These are phyloP conservation scores for Primulina eburnea DNA, from an alignment of 257 asterid species.

Conservation along the genomic window DNA sequence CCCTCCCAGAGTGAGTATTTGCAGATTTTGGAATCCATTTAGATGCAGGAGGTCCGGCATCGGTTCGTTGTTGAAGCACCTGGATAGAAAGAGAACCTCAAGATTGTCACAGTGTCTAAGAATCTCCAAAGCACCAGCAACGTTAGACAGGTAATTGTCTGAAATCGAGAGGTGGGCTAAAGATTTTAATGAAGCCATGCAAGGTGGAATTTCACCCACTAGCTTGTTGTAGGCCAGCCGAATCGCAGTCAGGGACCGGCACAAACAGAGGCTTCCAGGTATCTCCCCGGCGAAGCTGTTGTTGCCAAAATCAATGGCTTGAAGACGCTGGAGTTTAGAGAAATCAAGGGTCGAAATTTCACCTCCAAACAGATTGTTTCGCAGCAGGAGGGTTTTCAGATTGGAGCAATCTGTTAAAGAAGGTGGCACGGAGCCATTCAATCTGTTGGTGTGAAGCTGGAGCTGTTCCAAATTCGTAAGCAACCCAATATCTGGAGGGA, in stretches of 20 bases:
- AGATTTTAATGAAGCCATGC: conserved; percentile 7
- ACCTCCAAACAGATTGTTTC: conserved; percentile 49
- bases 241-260: background rate
- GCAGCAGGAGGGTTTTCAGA: conserved; percentile 40
- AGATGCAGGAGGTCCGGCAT: conserved; percentile 14
- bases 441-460: conserved; percentile 45
- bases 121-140: conserved; percentile 16
- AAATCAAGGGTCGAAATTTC: conserved; percentile 44
- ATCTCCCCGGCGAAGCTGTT: background rate
- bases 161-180: conserved; percentile 22
- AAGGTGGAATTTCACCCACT: conserved; percentile 8
- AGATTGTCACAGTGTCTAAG: conserved; percentile 18
- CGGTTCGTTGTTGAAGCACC: conserved; percentile 16
- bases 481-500: conserved; percentile 37
- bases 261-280: background rate
- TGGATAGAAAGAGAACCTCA: conserved; percentile 19
- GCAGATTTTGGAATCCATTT: conserved; percentile 24
- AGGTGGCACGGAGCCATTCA: conserved; percentile 42
- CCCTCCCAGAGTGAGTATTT: conserved; percentile 20
- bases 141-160: conserved; percentile 17
- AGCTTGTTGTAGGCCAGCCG: conserved; percentile 2
- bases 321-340: conserved; percentile 32
- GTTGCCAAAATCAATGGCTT: background rate
- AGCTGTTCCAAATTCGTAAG: conserved; percentile 42
- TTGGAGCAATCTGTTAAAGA: conserved; percentile 44